A percentile compares a stretch with the other conserved stretches of the same genome.
phyloP scores from a whole-genome alignment of 108 stramenopile species.

The Seminavis robusta region DNA sequence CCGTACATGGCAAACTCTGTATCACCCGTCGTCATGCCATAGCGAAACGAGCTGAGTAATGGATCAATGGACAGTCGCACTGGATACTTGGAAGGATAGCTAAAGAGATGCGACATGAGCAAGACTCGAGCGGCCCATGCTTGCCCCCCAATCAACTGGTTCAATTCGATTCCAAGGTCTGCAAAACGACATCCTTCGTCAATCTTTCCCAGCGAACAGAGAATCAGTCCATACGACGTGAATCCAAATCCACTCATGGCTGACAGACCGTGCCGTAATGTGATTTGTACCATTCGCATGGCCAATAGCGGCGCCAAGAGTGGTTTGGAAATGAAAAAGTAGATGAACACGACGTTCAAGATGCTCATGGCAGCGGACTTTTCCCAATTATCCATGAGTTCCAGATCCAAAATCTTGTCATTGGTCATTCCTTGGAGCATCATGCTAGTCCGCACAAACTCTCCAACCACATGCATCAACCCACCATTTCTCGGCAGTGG shows the following conservation, averaged over 20 bases:
- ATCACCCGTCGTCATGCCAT: constrained; percentile 32
- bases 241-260: constrained; percentile 25
- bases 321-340: constrained; percentile 8
- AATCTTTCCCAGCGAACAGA: too few species aligned
- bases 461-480: not conserved
- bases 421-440: too few species aligned
- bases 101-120: too few species aligned
- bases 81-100: too few species aligned
- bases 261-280: constrained; percentile 19
- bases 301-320: constrained; percentile 20
- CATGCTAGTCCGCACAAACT: not conserved
- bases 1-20: constrained; percentile 30
- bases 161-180: too few species aligned
- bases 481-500: too few species aligned
- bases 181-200: too few species aligned
- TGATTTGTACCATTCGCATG: constrained; percentile 39
- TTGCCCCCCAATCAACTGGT: too few species aligned
- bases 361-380: constrained; percentile 42
- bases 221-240: constrained; percentile 32
- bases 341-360: constrained; percentile 19
- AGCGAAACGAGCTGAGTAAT: too few species aligned
- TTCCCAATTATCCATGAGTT: constrained; percentile 12
- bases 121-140: too few species aligned
- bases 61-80: too few species aligned
- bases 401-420: constrained; percentile 20